Evolutionary conservation across 345 rosid genomes (phyloP), one percentile per base, ranked within the genome.

Genomic region (Pugionium cornutum): DNA sequence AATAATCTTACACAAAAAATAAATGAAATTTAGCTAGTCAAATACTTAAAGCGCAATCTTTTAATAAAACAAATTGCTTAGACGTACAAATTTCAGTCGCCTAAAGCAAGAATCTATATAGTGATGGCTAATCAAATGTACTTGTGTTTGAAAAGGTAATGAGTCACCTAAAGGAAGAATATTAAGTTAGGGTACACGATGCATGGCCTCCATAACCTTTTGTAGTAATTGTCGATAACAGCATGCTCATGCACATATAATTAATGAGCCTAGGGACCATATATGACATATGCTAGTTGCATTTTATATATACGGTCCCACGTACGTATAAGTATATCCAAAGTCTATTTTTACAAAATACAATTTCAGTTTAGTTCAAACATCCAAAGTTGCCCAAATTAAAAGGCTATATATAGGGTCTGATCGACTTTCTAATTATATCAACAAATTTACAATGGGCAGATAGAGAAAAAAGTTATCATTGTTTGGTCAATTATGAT

Each of bases 161-260:
- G 61, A 66, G 44, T 10, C 62, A 46, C 30, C 49, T 49, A 37
- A 50, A 58, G 18, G 18, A 18, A 18, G 18, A 18, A 18, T 18
- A 18, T 18, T 18, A 18, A 18, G 18, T 18, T 37, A 72, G 50
- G 49, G 53, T 57, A 43, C 60, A 37, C 36, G 54, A 65, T 54
- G 70, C 71, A 66, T 65, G 76, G 18, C 18, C 18, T 30, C 46
- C 66, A 72, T 66, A 72, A 33, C 60, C 70, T 72, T 65, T 64
- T 57, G 35, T n/a, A 27, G 18, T 18, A 18, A 11, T 64, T 72
- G 76, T 72, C 76, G 76, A 72, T 51, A 51, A 58, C 55, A 57
- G 56, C 76, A 50, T 72, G 76, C 62, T 42, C 61, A 42, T 72
- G 7, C 40, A 55, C 62, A 50, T 53, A 59, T 36, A 54, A 18